A percentile compares a stretch with the other conserved stretches of the same genome.
Evolutionary conservation across 2,329 filamentous ascomycete species (phyloP).

Genomic region (Thielaviopsis ethacetica): DNA sequence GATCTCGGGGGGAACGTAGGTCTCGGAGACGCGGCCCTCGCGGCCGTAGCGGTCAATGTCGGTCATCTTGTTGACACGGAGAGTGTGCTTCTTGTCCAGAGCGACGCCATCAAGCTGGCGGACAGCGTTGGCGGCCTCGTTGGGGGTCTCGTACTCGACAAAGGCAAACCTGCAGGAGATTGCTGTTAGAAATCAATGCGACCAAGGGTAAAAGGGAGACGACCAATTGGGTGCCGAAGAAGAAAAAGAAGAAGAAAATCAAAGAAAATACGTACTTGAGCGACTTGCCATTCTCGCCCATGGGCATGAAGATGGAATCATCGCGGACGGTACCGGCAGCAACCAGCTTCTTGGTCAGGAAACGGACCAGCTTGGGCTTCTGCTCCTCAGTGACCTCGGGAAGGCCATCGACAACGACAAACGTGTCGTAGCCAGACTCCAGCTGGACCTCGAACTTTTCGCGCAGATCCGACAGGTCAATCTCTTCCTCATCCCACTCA

Average conservation of each 20-base stretch:
- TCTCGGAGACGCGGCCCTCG: constrained; percentile 83
- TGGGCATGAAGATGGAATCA: constrained; percentile 83
- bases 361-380: constrained; percentile 90
- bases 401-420: constrained; percentile 89
- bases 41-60: constrained; percentile 93
- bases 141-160: constrained; percentile 83
- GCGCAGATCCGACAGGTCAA: constrained; percentile 86
- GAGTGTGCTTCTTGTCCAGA: constrained; percentile 91
- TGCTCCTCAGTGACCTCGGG: constrained; percentile 78
- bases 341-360: constrained; percentile 84
- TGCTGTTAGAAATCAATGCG: constrained; percentile 4
- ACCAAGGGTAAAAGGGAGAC: not conserved
- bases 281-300: constrained; percentile 73
- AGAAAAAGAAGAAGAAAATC: not conserved
- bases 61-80: constrained; percentile 94
- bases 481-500: constrained; percentile 78
- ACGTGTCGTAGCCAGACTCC: constrained; percentile 90
- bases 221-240: not conserved
- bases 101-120: constrained; percentile 74
- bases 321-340: constrained; percentile 70
- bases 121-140: constrained; percentile 76
- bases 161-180: constrained; percentile 62
- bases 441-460: constrained; percentile 93
- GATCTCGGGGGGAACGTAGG: constrained; percentile 68
- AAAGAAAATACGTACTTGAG: constrained; percentile 47